phyloP scores from a whole-genome alignment of 108 stramenopile species.

The Skeletonema grethae region DNA sequence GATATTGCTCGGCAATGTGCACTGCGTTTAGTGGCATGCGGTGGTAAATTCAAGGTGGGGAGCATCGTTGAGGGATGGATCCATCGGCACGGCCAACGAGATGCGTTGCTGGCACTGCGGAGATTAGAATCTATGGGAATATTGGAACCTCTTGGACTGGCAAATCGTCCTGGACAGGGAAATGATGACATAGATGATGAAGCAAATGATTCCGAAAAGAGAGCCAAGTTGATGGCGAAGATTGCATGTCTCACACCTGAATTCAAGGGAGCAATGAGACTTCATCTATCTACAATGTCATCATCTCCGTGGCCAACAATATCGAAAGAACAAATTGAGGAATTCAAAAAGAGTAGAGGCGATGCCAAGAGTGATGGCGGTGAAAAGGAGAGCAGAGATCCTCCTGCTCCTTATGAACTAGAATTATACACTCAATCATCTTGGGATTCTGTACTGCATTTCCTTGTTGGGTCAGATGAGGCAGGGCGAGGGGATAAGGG shows the following conservation, averaged over 20 bases:
- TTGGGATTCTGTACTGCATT: conserved; percentile 88
- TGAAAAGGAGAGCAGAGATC: conserved; percentile 40
- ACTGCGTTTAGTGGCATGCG: conserved; percentile 43
- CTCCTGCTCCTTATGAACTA: conserved; percentile 68
- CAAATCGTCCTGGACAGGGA: conserved; percentile 16
- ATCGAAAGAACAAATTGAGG: conserved; percentile 32
- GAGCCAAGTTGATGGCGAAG: conserved; percentile 34
- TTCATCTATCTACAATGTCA: conserved; percentile 33
- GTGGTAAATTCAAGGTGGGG: conserved; percentile 36
- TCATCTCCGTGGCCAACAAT: conserved; percentile 48
- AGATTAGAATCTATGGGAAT: conserved; percentile 44
- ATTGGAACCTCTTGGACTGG: conserved; percentile 30
- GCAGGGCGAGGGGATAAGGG: conserved; percentile 17
- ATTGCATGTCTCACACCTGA: conserved; percentile 33
- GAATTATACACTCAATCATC: conserved; percentile 77
- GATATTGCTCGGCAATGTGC: conserved; percentile 38
- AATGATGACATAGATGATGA: conserved; percentile 16
- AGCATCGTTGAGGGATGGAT: conserved; percentile 38
- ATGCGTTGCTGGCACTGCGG: conserved; percentile 29
- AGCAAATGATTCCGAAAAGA: conserved; percentile 19
- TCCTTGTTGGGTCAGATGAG: conserved; percentile 77
- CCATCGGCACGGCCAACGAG: conserved; percentile 23
- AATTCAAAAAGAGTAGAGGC: conserved; percentile 12
- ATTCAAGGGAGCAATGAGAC: conserved; percentile 36
- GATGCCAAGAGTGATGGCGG: conserved; percentile 6